These are phyloP conservation scores for Myriosclerotinia scirpicola DNA, from an alignment of 2,329 filamentous ascomycete genomes.

Conservation along the genomic window DNA sequence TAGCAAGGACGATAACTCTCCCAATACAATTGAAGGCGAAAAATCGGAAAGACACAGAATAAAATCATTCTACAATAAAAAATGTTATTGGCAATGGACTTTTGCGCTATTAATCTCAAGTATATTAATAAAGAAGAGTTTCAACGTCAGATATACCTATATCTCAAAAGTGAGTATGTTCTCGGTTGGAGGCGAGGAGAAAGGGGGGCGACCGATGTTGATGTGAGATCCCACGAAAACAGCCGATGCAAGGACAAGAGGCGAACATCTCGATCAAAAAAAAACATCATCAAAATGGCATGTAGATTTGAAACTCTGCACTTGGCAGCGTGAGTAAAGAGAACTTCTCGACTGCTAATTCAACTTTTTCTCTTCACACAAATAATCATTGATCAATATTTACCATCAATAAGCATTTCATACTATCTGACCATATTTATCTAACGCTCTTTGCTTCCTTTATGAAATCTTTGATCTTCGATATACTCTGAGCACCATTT, in stretches of 20 bases:
- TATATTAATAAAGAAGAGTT: not conserved
- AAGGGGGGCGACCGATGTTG: not conserved
- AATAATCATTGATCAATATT: constrained; percentile 10
- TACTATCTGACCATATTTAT: constrained; percentile 23
- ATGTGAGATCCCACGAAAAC: not conserved
- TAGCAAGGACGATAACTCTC: not conserved
- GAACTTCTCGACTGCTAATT: not conserved
- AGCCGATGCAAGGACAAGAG: not conserved
- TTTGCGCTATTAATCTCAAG: not conserved
- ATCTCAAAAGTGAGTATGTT: constrained; percentile 3
- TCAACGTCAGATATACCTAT: not conserved
- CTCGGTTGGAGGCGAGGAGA: constrained; percentile 1
- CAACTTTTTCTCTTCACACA: not conserved
- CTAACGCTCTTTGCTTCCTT: constrained; percentile 61
- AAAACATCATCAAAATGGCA: not conserved
- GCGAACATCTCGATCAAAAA: not conserved
- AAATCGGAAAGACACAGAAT: not conserved
- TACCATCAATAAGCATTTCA: not conserved
- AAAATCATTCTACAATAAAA: not conserved
- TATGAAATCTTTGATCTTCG: constrained; percentile 80
- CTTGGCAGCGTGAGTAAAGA: not conserved
- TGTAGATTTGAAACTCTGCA: not conserved
- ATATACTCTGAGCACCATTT: constrained; percentile 74
- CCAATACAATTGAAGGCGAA: not conserved
- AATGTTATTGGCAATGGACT: not conserved